Conservation (phyloP, 2,329 filamentous ascomycete genomes). For the Exutisphaerella laricina region DNA sequence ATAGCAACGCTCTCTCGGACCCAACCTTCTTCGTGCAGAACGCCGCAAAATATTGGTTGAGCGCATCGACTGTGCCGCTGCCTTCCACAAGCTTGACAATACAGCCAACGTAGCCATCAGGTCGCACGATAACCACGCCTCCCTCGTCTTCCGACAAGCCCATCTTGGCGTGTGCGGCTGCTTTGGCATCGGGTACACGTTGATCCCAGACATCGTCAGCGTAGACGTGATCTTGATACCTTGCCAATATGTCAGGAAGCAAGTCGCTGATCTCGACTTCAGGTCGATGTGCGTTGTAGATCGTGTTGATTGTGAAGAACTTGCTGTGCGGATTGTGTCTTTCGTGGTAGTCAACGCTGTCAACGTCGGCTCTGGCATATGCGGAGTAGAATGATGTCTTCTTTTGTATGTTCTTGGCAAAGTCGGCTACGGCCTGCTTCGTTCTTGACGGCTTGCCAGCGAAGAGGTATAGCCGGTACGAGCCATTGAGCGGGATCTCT, state of each 20-base stretch:
- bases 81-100: slow-evolving; percentile 70
- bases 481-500: slow-evolving; percentile 80
- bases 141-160: slow-evolving; percentile 68
- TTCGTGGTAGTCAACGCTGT: slow-evolving; percentile 67
- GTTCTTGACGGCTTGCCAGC: slow-evolving; percentile 62
- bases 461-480: slow-evolving; percentile 81
- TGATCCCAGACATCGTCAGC: slow-evolving; percentile 76
- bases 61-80: slow-evolving; percentile 69
- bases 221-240: slow-evolving; percentile 79
- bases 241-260: slow-evolving; percentile 63
- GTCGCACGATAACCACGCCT: slow-evolving; percentile 75
- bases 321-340: slow-evolving; percentile 75
- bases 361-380: slow-evolving; percentile 58
- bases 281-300: slow-evolving; percentile 63
- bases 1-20: slow-evolving; percentile 25
- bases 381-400: slow-evolving; percentile 66
- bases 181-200: slow-evolving; percentile 62
- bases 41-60: slow-evolving; percentile 74
- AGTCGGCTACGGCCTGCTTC: slow-evolving; percentile 60
- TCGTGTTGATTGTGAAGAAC: slow-evolving; percentile 73
- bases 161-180: slow-evolving; percentile 80
- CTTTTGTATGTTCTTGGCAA: slow-evolving; percentile 59
- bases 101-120: slow-evolving; percentile 80
- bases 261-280: slow-evolving; percentile 67
- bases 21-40: slow-evolving; percentile 60